Percentiles rank a stretch among this genome's conserved stretches.
Conservation (phyloP, 768 basidiomycete species). For the Pseudohyphozyma bogoriensis region DNA sequence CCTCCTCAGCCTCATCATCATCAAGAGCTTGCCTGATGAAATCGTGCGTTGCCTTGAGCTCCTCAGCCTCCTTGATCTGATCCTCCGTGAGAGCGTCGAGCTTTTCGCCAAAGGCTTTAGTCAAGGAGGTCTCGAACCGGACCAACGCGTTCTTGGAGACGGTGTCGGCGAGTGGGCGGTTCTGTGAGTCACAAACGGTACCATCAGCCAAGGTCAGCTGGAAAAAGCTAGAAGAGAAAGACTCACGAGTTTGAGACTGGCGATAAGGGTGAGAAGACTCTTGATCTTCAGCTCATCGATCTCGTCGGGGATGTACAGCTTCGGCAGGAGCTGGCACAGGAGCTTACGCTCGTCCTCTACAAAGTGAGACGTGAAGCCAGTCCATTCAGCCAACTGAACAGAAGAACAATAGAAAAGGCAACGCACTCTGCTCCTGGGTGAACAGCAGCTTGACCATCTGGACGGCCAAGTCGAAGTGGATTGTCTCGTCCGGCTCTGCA, state of each 20-base stretch:
- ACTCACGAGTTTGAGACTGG: constrained; percentile 50
- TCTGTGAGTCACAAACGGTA: constrained; percentile 39
- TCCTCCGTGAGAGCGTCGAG: constrained; percentile 15
- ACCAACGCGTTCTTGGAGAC: constrained; percentile 57
- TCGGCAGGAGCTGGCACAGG: constrained; percentile 39
- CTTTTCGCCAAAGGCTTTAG: constrained; percentile 42
- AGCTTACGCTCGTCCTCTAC: constrained; percentile 41
- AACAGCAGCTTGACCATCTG: constrained; percentile 37
- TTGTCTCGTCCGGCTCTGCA: constrained; percentile 31
- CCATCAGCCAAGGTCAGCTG: constrained; percentile 27
- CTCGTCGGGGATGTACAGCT: constrained; percentile 41
- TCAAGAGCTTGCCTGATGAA: constrained; percentile 1
- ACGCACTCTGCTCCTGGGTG: constrained; percentile 37
- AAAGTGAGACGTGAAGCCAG: background rate
- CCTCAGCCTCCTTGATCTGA: constrained; percentile 7
- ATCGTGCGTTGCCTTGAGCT: constrained; percentile 5
- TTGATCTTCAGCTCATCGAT: constrained; percentile 40
- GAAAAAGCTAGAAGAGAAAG: background rate
- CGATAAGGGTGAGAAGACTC: constrained; percentile 48
- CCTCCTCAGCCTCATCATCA: constrained; percentile 4
- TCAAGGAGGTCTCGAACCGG: constrained; percentile 57
- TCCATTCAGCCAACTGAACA: background rate
- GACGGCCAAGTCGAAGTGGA: constrained; percentile 41
- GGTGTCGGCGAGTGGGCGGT: constrained; percentile 52
- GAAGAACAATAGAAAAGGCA: background rate